Evolutionary conservation across 2,329 filamentous ascomycete genomes (phyloP), one percentile per base, ranked within the genome.

Genomic region (Aspergillus costaricaensis): DNA sequence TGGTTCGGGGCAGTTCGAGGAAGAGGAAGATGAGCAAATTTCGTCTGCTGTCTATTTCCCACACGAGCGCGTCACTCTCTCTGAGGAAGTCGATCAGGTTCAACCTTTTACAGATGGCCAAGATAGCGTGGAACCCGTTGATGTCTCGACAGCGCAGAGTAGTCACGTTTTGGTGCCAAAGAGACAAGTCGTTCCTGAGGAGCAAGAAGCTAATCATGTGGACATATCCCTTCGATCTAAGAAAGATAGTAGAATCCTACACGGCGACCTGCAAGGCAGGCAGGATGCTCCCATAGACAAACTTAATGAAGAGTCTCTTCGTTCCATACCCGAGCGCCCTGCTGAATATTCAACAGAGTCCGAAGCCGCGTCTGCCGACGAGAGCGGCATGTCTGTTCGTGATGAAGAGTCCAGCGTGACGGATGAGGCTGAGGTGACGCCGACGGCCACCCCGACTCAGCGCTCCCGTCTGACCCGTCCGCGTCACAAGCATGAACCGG

Each of bases 31-130:
- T 58, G 86, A 88, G 70, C 85, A 87, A 62, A 88, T 88, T 41
- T 86, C 85, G 0, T 88, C 85, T 27, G 86, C 86, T 12, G 77
- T 86, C 36, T 88, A 88, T 70, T 87, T 85, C 64, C 86, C 86
- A 23, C 86, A 88, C 74, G 82, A 86, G 65, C 82, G 83, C 21
- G 68, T 73, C n/a, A 65, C 71, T 12, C 67, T 73, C 5, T 65
- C 72, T 8, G 73, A 74, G 57, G 71, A 68, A 30, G 67, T 69
- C 52, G 68, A 72, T 54, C 62, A 57, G 15, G 60, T 72, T 17
- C 60, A 69, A 39, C 51, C 66, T 30, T 65, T 66, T 50, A 55
- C 64, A 32, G 61, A 69, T 50, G 62, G 66, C 47, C 58, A 64
- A 43, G 64, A 59, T 61, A 65, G 59, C 47, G 60, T 66, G 56